Base-by-base conservation (phyloP, 805 yeast species). In the Maudiozyma saulgeensis region DNA sequence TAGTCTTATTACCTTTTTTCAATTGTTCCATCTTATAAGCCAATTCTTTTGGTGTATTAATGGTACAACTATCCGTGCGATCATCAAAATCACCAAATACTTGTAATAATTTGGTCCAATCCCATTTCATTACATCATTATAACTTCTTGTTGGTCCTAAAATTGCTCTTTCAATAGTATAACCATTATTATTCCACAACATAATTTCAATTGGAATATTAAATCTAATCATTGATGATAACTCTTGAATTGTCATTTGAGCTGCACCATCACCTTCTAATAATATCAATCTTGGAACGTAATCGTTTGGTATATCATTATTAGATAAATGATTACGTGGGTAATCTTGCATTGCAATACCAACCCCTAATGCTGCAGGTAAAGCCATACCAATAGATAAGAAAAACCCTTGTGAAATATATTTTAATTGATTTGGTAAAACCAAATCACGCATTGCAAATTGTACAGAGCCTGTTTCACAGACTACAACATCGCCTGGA, bases 181-280 rank as follows among this genome's bases (percentile, higher is more conserved):
- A 90, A 1, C 97, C 97, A 50, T 77, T 76, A 67, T 90, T 90
- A 68, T 90, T 90, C 68, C 88, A 70, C 47, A 90, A 67, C 56
- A 89, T 77, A 26, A 90, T 75, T 41, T 83, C 78, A 21, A 95
- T 87, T 37, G 77, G 77, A 41, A 84, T 72, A 18, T 73, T 71
- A 53, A 76, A 70, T 53, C 87, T 76, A 39, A 84, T 64, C 60
- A 77, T 79, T 2, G 87, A 74, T 0, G 87, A 78, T 45, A 82
- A 66, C 62, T 90, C 97, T 72, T 90, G 96, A 49, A 84, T 73
- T 4, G 96, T 88, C 96, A 90, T 86, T 70, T 87, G 96, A 2
- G 96, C 91, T 2, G 96, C 82, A 60, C 97, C 97, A 64, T 90
- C 97, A 49, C 97, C 96, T 71, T 86, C 89, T 16, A 87, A 68